Percentiles rank a stretch among this genome's conserved stretches.
phyloP scores from a whole-genome alignment of 2,329 filamentous ascomycete species.

The Aspergillus novofumigatus region DNA sequence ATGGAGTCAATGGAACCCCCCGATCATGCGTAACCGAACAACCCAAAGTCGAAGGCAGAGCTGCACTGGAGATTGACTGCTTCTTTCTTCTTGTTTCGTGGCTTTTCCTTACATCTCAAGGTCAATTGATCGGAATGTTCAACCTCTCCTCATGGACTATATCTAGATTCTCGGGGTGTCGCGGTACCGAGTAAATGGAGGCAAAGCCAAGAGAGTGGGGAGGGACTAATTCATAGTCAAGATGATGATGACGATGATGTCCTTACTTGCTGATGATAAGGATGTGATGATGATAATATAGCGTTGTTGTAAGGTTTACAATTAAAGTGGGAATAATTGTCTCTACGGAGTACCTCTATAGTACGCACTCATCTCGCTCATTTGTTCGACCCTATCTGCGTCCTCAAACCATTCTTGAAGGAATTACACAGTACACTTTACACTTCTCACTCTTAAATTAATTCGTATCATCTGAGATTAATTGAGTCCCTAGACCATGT shows the following conservation, averaged over 20 bases:
- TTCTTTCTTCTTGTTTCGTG: not conserved
- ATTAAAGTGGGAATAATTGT: not conserved
- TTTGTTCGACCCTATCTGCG: not conserved
- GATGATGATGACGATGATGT: not conserved
- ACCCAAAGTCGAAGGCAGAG: not conserved
- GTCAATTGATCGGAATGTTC: not conserved
- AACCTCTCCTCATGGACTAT: not conserved
- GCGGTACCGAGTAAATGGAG: not conserved
- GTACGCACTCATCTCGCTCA: not conserved
- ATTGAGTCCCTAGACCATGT: not conserved
- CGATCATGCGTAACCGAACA: slow-evolving; percentile 7
- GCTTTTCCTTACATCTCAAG: not conserved
- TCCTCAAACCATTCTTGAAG: not conserved
- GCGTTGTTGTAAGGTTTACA: not conserved
- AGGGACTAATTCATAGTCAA: not conserved
- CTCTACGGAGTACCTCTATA: no score
- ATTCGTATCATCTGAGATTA: not conserved
- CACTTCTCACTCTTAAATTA: no score
- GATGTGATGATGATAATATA: not conserved
- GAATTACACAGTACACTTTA: no score
- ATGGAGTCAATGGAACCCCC: not conserved
- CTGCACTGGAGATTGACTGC: no score
- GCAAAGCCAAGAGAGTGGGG: not conserved
- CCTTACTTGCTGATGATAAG: not conserved
- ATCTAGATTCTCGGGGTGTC: no score